A percentile compares a stretch with the other conserved stretches of the same genome.
Evolutionary conservation across 352 stramenopile species (phyloP).

Genomic region (Stephanocyclus meneghinianus): DNA sequence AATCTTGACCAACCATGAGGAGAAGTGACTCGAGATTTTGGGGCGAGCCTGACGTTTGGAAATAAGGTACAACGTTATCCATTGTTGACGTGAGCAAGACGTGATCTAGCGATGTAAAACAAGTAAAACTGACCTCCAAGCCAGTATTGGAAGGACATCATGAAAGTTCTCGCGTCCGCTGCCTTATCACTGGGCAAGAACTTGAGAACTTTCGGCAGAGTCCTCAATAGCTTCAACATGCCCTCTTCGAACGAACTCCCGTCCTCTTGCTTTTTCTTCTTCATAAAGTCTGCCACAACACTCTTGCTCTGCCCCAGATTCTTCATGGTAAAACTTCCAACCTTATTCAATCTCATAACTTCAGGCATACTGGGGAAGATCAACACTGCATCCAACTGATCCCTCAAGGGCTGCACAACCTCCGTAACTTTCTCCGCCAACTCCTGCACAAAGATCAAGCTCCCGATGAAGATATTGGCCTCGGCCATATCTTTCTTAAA

Average conservation of each 20-base stretch:
- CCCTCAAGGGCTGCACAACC: conserved; percentile 82
- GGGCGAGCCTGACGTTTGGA: conserved; percentile 71
- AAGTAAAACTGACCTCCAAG: conserved; percentile 71
- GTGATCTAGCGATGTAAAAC: not conserved
- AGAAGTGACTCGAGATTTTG: conserved; percentile 86
- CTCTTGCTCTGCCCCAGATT: conserved; percentile 87
- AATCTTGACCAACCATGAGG: conserved; percentile 85
- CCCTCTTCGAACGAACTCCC: conserved; percentile 87
- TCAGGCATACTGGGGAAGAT: conserved; percentile 88
- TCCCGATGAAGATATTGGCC: conserved; percentile 88
- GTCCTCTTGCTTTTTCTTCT: conserved; percentile 88
- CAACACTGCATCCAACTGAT: conserved; percentile 85
- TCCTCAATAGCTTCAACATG: conserved; percentile 88
- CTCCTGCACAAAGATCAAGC: conserved; percentile 88
- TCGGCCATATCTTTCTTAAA: conserved; percentile 87
- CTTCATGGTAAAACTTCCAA: conserved; percentile 87
- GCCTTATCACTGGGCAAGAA: conserved; percentile 88
- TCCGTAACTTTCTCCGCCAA: conserved; percentile 86
- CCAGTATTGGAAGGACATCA: conserved; percentile 91
- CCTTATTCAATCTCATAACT: conserved; percentile 89
- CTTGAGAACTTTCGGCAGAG: conserved; percentile 87
- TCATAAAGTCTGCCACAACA: conserved; percentile 88
- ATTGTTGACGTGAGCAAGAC: not conserved
- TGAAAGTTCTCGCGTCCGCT: conserved; percentile 86
- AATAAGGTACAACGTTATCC: conserved; percentile 1